These are phyloP conservation scores for Thalassiosira mediterranea DNA, from an alignment of 352 stramenopile genomes.

Conservation along the genomic window DNA sequence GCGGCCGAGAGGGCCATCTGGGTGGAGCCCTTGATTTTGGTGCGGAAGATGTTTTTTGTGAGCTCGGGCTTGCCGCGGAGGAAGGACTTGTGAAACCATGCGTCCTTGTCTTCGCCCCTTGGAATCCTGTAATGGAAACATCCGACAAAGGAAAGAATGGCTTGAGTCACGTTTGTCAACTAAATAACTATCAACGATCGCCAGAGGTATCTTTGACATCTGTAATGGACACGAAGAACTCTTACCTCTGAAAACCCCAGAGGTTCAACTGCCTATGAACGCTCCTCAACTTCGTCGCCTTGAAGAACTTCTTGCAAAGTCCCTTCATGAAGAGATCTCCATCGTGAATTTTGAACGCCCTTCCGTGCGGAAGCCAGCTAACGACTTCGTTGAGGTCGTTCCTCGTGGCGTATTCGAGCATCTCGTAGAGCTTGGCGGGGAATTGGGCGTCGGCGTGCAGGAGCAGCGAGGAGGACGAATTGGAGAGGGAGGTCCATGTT, in stretches of 20 bases:
- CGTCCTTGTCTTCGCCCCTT: not conserved
- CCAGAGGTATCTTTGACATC: not conserved
- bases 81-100: constrained; percentile 34
- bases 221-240: not conserved
- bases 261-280: constrained; percentile 82
- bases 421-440: constrained; percentile 14
- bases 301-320: constrained; percentile 28
- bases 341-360: constrained; percentile 20
- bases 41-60: constrained; percentile 17
- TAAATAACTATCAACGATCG: not conserved
- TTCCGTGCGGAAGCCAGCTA: constrained; percentile 22
- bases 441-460: constrained; percentile 1
- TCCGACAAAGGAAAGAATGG: not conserved
- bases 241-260: constrained; percentile 72
- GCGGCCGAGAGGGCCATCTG: not conserved
- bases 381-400: not conserved
- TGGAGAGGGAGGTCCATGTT: no score
- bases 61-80: constrained; percentile 9
- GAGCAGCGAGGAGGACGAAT: no score
- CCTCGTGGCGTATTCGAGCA: constrained; percentile 10
- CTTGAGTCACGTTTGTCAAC: not conserved
- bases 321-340: constrained; percentile 1
- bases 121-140: constrained; percentile 7
- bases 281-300: constrained; percentile 16
- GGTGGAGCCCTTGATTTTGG: constrained; percentile 15